phyloP scores from a whole-genome alignment of 1,284 basidiomycete genomes.

The Ceratobasidium sp. region DNA sequence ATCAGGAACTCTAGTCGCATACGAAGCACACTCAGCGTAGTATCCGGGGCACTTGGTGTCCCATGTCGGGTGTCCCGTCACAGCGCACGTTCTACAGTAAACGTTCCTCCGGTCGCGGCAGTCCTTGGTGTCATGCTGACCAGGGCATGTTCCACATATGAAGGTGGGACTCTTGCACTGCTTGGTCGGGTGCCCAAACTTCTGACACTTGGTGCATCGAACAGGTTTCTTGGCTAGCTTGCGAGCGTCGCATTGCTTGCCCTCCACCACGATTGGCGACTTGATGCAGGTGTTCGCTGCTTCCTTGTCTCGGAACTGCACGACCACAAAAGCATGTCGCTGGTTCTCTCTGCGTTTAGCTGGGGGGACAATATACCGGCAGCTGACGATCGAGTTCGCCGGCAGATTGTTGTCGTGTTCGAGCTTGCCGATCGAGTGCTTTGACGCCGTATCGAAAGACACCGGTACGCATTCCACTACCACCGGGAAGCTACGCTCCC shows the following conservation, averaged over 20 bases:
- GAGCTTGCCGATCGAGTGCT: neutral
- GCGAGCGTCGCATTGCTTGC: no score
- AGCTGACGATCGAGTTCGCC: neutral
- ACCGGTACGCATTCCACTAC: no score
- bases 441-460: neutral
- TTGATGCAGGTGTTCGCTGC: constrained; percentile 5
- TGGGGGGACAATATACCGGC: constrained; percentile 2
- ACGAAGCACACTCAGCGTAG: neutral
- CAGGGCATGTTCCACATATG: neutral
- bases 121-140: neutral
- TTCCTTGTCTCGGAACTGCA: neutral
- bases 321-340: neutral
- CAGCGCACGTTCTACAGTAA: neutral
- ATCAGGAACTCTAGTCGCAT: neutral
- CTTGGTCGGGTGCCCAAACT: constrained; percentile 40
- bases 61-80: neutral
- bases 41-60: constrained; percentile 2
- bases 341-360: neutral
- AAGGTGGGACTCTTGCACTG: constrained; percentile 43
- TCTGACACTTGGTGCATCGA: constrained; percentile 24
- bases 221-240: neutral
- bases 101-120: neutral
- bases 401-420: neutral
- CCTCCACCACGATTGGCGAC: neutral
- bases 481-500: no score